A percentile compares a stretch with the other conserved stretches of the same genome.
Evolutionary conservation across 2,329 filamentous ascomycete species (phyloP).

Genomic region (Verticillium nonalfalfae): DNA sequence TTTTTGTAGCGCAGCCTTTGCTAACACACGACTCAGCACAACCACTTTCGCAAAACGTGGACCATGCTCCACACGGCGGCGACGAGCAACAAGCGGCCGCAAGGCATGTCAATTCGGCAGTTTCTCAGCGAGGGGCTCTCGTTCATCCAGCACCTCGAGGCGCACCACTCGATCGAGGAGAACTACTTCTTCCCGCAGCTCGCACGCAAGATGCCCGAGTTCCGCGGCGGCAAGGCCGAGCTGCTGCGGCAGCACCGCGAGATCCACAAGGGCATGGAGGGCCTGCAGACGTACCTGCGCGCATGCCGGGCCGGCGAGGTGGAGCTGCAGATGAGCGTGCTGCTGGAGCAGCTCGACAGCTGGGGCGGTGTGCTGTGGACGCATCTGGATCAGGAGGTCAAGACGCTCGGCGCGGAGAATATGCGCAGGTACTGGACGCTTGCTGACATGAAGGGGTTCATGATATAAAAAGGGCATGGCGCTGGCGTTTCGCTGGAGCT

Average conservation of each 20-base stretch:
- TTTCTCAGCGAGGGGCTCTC: conserved; percentile 64
- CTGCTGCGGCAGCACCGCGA: conserved; percentile 68
- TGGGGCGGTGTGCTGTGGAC: conserved; percentile 76
- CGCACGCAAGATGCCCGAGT: conserved; percentile 73
- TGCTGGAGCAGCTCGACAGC: conserved; percentile 67
- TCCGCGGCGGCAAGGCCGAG: conserved; percentile 46
- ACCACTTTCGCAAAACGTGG: conserved; percentile 71
- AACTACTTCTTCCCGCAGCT: conserved; percentile 72
- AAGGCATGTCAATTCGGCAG: conserved; percentile 58
- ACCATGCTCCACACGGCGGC: conserved; percentile 63
- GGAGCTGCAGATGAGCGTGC: conserved; percentile 46
- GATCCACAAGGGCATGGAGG: conserved; percentile 73
- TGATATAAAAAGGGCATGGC: conserved; percentile 43
- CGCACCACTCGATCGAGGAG: conserved; percentile 83
- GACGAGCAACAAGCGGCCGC: conserved; percentile 49
- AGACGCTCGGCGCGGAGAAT: conserved; percentile 72
- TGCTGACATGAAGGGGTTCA: conserved; percentile 66
- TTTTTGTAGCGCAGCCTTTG: background rate
- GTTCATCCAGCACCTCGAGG: conserved; percentile 63
- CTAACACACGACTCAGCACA: conserved; percentile 48
- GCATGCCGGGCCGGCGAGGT: conserved; percentile 56
- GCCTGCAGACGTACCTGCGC: conserved; percentile 58
- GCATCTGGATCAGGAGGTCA: conserved; percentile 81
- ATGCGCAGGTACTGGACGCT: conserved; percentile 79
- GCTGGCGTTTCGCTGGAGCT: background rate